Percentiles rank a stretch among this genome's conserved stretches.
Conservation (phyloP, 1,284 basidiomycete species). For the Rhodotorula sp. region DNA sequence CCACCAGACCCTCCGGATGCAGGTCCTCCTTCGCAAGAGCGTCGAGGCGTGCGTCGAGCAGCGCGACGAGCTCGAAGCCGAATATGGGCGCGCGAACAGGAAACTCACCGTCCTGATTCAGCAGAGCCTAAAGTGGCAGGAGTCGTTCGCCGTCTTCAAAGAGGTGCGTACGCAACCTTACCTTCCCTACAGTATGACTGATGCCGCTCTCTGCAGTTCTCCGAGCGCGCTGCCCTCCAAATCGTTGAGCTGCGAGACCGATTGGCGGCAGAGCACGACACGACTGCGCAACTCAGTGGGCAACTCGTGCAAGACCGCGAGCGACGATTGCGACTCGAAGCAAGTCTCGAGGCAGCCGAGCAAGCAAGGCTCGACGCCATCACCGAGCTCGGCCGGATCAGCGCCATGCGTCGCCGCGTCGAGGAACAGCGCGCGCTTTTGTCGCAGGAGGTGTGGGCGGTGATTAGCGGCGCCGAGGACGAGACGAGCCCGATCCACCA, state of each 20-base stretch:
- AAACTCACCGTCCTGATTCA: constrained; percentile 22
- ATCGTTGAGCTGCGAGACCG: constrained; percentile 32
- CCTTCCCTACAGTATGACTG: background rate
- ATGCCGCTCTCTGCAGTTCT: constrained; percentile 28
- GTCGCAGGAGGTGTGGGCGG: constrained; percentile 19
- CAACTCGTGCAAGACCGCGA: constrained; percentile 16
- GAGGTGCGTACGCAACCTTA: background rate
- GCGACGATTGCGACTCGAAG: constrained; percentile 12
- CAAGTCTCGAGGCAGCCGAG: constrained; percentile 23
- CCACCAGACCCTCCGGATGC: constrained; percentile 35
- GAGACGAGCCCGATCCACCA: constrained; percentile 13
- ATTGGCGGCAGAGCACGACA: constrained; percentile 39
- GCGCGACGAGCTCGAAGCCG: constrained; percentile 36
- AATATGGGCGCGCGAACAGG: constrained; percentile 7
- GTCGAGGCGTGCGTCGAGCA: constrained; percentile 38
- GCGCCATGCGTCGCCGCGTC: constrained; percentile 30
- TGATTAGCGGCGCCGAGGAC: constrained; percentile 3
- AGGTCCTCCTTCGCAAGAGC: constrained; percentile 38
- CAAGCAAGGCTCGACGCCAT: constrained; percentile 29
- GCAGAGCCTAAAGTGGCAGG: constrained; percentile 25
- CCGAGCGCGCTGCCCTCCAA: constrained; percentile 40
- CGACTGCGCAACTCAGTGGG: constrained; percentile 32
- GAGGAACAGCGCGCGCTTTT: constrained; percentile 38
- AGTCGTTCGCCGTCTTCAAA: constrained; percentile 16
- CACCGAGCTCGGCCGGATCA: constrained; percentile 33